phyloP scores from a whole-genome alignment of 225 moss, liverwort and hornwort genomes.

The Polytrichum formosum region DNA sequence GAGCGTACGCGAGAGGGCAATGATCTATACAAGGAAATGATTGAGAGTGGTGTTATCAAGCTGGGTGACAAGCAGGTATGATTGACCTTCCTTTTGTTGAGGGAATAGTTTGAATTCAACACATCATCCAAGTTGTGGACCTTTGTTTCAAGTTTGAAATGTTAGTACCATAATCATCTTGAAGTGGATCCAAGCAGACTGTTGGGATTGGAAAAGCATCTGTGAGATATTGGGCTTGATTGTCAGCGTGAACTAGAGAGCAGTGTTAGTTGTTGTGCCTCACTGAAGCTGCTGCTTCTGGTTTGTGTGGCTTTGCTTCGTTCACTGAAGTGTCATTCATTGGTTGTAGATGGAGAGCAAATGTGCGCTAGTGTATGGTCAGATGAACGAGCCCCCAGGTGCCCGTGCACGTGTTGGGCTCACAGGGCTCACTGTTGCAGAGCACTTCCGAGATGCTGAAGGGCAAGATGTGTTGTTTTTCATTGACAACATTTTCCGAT shows the following conservation, averaged over 20 bases:
- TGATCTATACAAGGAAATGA: slow-evolving; percentile 66
- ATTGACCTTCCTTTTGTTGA: background rate
- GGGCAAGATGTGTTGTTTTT: slow-evolving; percentile 96
- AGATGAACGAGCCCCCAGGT: slow-evolving; percentile 73
- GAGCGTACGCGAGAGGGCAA: slow-evolving; percentile 64
- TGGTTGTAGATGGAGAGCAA: slow-evolving; percentile 57
- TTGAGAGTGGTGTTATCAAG: slow-evolving; percentile 77
- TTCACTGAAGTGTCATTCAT: background rate
- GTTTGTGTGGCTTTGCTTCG: background rate
- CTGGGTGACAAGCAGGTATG: slow-evolving; percentile 70
- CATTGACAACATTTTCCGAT: slow-evolving; percentile 96
- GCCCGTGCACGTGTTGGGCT: slow-evolving; percentile 70
- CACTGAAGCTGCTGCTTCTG: too few relatives aligned
- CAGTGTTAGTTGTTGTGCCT: too few relatives aligned
- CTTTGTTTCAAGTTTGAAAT: too few relatives aligned
- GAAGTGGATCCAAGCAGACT: too few relatives aligned
- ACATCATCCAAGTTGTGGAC: too few relatives aligned
- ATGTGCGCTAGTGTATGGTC: slow-evolving; percentile 61
- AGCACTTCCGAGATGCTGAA: slow-evolving; percentile 94
- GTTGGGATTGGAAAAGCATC: too few relatives aligned
- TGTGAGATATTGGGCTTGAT: too few relatives aligned
- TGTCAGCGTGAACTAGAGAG: too few relatives aligned
- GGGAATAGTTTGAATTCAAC: too few relatives aligned
- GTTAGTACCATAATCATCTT: too few relatives aligned
- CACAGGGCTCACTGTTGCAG: slow-evolving; percentile 90